A percentile compares a stretch with the other conserved stretches of the same genome.
Conservation (phyloP, 2,329 filamentous ascomycete genomes). For the Ophiocordyceps robertsii region DNA sequence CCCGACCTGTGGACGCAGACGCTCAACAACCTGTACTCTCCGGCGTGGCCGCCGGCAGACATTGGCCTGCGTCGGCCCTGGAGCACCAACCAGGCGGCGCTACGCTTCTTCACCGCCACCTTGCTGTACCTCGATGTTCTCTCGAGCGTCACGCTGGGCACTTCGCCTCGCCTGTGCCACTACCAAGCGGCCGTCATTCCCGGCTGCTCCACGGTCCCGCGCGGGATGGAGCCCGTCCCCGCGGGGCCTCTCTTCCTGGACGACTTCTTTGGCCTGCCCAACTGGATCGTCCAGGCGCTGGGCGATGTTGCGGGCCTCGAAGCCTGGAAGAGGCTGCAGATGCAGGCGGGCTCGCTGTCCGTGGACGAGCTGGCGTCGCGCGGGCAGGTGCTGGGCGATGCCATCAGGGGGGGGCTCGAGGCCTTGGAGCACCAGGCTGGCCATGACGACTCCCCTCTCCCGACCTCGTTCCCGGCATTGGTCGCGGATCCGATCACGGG, state of each 20-base stretch:
- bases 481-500: slow-evolving; percentile 6
- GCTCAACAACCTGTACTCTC: slow-evolving; percentile 16
- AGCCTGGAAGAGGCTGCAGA: slow-evolving; percentile 38
- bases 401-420: slow-evolving; percentile 18
- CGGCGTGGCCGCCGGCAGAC: slow-evolving; percentile 19
- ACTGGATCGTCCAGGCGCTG: slow-evolving; percentile 42
- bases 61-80: slow-evolving; percentile 21
- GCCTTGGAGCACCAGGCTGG: slow-evolving; percentile 12
- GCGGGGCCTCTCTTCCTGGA: slow-evolving; percentile 27
- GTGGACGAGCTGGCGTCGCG: slow-evolving; percentile 30
- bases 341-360: slow-evolving; percentile 27
- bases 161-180: slow-evolving; percentile 24
- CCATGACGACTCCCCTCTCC: not conserved
- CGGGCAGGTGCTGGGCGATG: slow-evolving; percentile 25
- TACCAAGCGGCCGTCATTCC: slow-evolving; percentile 28
- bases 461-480: slow-evolving; percentile 1
- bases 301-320: slow-evolving; percentile 39
- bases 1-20: slow-evolving; percentile 23
- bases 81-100: slow-evolving; percentile 30
- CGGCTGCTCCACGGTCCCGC: slow-evolving; percentile 9
- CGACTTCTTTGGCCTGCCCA: slow-evolving; percentile 40
- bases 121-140: slow-evolving; percentile 36
- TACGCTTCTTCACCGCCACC: slow-evolving; percentile 31
- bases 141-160: slow-evolving; percentile 30
- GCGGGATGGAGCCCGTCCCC: slow-evolving; percentile 7